Evolutionary conservation across 192 early-diverging fungal species (phyloP).

Genomic region (Mortierella alpina): DNA sequence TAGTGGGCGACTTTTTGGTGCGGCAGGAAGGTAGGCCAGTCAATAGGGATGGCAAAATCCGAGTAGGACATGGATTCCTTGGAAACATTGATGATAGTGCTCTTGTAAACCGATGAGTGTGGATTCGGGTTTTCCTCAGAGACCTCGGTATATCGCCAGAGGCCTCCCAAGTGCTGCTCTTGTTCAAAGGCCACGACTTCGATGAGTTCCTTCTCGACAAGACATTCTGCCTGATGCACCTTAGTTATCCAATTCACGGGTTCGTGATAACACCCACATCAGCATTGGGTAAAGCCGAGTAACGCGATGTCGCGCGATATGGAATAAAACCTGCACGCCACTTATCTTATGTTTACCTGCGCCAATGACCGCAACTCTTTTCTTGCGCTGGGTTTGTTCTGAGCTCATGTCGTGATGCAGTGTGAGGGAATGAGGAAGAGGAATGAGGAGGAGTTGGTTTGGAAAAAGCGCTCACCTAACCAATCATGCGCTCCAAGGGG

Average conservation of each 20-base stretch:
- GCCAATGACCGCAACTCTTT: slow-evolving; percentile 12
- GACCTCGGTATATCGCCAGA: slow-evolving; percentile 68
- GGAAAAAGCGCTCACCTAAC: too few relatives aligned
- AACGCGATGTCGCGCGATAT: too few relatives aligned
- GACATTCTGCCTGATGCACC: slow-evolving; percentile 66
- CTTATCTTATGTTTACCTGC: neutral
- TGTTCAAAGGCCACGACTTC: slow-evolving; percentile 68
- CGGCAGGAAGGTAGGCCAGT: slow-evolving; percentile 70
- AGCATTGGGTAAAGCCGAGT: too few relatives aligned
- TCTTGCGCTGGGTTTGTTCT: neutral
- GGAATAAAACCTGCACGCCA: too few relatives aligned
- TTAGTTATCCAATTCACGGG: neutral
- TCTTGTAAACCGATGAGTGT: slow-evolving; percentile 67
- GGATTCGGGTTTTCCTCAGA: slow-evolving; percentile 53
- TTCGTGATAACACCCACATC: too few relatives aligned
- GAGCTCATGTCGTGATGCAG: too few relatives aligned
- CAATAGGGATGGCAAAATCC: slow-evolving; percentile 68
- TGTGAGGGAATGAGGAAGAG: too few relatives aligned
- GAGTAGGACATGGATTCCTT: slow-evolving; percentile 65
- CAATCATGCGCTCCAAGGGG: too few relatives aligned
- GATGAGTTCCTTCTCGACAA: slow-evolving; percentile 61
- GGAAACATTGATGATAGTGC: slow-evolving; percentile 66
- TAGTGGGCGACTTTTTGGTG: slow-evolving; percentile 61
- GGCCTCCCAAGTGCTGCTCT: slow-evolving; percentile 60
- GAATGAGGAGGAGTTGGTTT: too few relatives aligned